Base-by-base conservation (phyloP, 2,329 filamentous ascomycete genomes). In the Trichophaea hybrida region DNA sequence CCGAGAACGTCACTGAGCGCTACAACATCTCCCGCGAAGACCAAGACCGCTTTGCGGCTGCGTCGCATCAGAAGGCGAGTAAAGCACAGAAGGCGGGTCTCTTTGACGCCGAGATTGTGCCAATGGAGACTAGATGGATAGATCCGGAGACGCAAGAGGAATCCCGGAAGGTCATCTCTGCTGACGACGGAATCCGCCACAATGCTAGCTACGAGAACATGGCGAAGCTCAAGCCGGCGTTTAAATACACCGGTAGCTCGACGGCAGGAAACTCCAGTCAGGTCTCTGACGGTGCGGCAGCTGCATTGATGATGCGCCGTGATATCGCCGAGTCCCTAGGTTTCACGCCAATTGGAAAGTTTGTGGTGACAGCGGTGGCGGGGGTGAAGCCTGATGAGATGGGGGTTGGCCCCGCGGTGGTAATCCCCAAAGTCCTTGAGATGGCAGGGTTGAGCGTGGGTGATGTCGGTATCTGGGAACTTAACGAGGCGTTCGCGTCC, bases 311-410 rank as follows among this genome's bases (percentile, higher is more conserved):
- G 72, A 91, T 94, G 86, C 79, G 88, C 55, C 78, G 90, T n/a
- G 84, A 80, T 66, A 90, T 84, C 0, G 89, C 89, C 0, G 80
- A 79, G 0, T 79, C 81, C 58, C 78, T 94, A 0, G 88, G 88
- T 0, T 76, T 94, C 0, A 76, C 75, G 33, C 87, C 95, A 68
- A 82, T 94, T 60, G 90, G 85, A 38, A 88, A 86, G 71, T 96
- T 90, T 76, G 86, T 89, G 0, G 84, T 80, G 0, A 84, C 86
- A 1, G 78, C 82, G 34, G 83, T 87, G 8, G 81, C 83, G 0
- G 90, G 91, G 10, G 94, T 88, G 70, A 77, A 77, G 55, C 90
- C 91, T 0, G 88, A 94, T 69, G 89, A 95, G 77, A 96, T 97
- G 91, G 90, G 91, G 43, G 77, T 96, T 60, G 90, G 91, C 0